Percentiles rank a stretch among this genome's conserved stretches.
phyloP scores from a whole-genome alignment of 139 green algal genomes.

The Tetradesmus lagerheimii region DNA sequence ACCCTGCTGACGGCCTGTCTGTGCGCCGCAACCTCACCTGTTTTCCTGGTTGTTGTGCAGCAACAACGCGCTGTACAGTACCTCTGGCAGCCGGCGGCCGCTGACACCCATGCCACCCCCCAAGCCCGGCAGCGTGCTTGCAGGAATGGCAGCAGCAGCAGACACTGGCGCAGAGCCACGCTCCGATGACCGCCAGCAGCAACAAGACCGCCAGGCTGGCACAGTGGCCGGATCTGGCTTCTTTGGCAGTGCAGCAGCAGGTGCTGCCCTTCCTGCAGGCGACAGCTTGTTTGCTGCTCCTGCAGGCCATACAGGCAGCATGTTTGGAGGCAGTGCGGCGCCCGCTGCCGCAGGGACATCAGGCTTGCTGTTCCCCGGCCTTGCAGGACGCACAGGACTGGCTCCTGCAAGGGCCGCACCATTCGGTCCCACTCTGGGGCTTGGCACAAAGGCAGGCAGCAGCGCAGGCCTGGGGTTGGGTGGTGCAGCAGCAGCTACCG shows the following conservation, averaged over 20 bases:
- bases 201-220: not conserved
- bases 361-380: not conserved
- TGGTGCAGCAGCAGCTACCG: not conserved
- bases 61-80: constrained; percentile 22
- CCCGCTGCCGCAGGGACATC: not conserved
- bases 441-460: not conserved
- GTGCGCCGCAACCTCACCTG: too few relatives aligned
- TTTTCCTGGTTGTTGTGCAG: not conserved
- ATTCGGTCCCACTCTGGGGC: not conserved
- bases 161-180: not conserved
- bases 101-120: constrained; percentile 14
- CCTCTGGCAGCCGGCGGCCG: constrained; percentile 2
- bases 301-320: not conserved
- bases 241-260: constrained; percentile 7
- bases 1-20: not conserved
- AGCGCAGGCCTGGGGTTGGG: not conserved
- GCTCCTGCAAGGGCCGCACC: not conserved
- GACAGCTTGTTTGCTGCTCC: not conserved
- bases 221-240: not conserved
- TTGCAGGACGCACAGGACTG: not conserved
- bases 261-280: not conserved
- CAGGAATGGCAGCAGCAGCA: not conserved
- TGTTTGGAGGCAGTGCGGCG: not conserved
- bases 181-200: not conserved
- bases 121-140: not conserved